These are phyloP conservation scores for Alternaria rosae DNA, from an alignment of 2,329 filamentous ascomycete genomes.

Conservation along the genomic window DNA sequence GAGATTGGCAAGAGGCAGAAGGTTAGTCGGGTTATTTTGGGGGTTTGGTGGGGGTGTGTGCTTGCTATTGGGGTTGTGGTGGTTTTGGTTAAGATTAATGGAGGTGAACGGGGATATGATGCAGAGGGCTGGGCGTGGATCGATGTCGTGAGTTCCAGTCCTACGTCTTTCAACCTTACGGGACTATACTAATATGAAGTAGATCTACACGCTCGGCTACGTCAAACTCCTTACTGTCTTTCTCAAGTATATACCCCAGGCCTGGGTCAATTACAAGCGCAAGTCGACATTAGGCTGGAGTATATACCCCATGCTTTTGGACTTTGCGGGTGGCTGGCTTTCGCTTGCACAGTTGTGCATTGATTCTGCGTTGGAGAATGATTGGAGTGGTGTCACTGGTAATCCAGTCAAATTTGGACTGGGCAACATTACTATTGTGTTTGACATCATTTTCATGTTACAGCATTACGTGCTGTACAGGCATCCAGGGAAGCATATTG, in stretches of 20 bases:
- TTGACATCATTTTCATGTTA: conserved; percentile 83
- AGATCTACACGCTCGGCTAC: conserved; percentile 76
- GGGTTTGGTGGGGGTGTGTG: conserved; percentile 74
- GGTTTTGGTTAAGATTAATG: conserved; percentile 53
- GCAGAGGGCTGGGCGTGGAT: conserved; percentile 67
- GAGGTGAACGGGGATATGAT: conserved; percentile 55
- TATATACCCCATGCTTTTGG: conserved; percentile 83
- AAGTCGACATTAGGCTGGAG: conserved; percentile 88
- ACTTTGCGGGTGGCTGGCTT: conserved; percentile 80
- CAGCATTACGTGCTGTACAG: conserved; percentile 88
- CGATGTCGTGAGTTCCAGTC: conserved; percentile 65
- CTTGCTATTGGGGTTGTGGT: conserved; percentile 61
- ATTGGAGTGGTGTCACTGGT: conserved; percentile 90
- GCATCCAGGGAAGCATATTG: conserved; percentile 31
- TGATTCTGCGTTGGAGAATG: conserved; percentile 81
- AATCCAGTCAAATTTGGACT: conserved; percentile 91
- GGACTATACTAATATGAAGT: neutral
- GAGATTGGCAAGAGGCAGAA: conserved; percentile 62
- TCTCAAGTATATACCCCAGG: conserved; percentile 84
- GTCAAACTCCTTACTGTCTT: conserved; percentile 89
- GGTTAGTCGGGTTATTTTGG: conserved; percentile 69
- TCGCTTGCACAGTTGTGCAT: conserved; percentile 83
- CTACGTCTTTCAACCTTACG: conserved; percentile 54
- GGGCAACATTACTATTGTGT: conserved; percentile 83
- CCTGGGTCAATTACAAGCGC: conserved; percentile 79